These are phyloP conservation scores for Euphorbia corollata DNA, from an alignment of 441 rosid genomes.

Conservation along the genomic window DNA sequence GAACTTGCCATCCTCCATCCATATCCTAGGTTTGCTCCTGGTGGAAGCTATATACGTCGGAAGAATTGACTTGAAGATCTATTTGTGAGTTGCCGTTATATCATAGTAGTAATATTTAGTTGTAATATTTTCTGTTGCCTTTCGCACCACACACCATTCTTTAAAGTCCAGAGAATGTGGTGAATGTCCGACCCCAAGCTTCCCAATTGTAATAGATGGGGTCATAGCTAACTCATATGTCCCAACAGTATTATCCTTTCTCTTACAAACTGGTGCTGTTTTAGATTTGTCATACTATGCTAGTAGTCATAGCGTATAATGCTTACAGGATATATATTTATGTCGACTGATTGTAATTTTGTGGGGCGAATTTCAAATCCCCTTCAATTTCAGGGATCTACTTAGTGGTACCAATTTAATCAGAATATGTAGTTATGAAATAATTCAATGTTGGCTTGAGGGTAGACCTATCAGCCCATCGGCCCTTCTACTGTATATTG, in stretches of 20 bases:
- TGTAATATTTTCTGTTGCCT: constrained; percentile 10
- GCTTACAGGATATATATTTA: not conserved
- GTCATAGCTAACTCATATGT: constrained; percentile 17
- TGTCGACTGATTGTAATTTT: not conserved
- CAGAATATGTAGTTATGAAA: not conserved
- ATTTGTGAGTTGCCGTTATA: constrained; percentile 18
- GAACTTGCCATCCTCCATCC: constrained; percentile 71
- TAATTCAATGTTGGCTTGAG: too few relatives aligned
- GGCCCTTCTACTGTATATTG: too few relatives aligned
- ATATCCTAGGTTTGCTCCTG: constrained; percentile 42
- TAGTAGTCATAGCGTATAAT: not conserved
- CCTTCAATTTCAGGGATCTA: not conserved
- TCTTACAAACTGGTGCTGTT: not conserved
- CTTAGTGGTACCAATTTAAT: not conserved
- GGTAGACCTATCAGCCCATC: too few relatives aligned
- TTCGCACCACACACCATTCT: constrained; percentile 21
- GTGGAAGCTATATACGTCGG: constrained; percentile 34
- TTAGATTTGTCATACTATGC: not conserved
- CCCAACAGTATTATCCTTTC: too few relatives aligned
- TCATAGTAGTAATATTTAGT: constrained; percentile 13
- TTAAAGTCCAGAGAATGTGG: constrained; percentile 17
- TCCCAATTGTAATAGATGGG: constrained; percentile 18
- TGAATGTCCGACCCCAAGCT: constrained; percentile 18
- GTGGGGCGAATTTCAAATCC: constrained; percentile 2
- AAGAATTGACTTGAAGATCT: constrained; percentile 27